A percentile compares a stretch with the other conserved stretches of the same genome.
phyloP scores from a whole-genome alignment of 2,329 filamentous ascomycete genomes.

The Nemania sp. region DNA sequence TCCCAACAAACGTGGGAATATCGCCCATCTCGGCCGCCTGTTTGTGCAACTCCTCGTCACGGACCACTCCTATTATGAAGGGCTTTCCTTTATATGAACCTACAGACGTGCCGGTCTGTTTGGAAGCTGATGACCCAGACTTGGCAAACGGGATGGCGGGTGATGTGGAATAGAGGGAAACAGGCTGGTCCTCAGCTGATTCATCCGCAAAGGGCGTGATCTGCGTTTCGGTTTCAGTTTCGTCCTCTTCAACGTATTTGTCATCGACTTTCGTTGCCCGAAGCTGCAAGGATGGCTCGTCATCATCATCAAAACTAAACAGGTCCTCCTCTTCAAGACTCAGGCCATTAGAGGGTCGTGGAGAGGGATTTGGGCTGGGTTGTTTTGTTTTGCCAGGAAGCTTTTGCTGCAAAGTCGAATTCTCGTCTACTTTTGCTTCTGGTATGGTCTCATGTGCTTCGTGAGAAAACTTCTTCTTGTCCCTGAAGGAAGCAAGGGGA shows the following conservation, averaged over 20 bases:
- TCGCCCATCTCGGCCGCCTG: slow-evolving; percentile 54
- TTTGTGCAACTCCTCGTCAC: slow-evolving; percentile 53
- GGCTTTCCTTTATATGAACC: slow-evolving; percentile 61
- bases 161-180: slow-evolving; percentile 48
- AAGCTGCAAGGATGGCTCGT: background rate
- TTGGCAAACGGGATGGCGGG: slow-evolving; percentile 49
- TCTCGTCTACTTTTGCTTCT: slow-evolving; percentile 5
- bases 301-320: slow-evolving; percentile 51
- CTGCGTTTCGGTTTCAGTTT: slow-evolving; percentile 36
- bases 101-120: slow-evolving; percentile 43
- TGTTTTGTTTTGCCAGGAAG: slow-evolving; percentile 2
- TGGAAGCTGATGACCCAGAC: slow-evolving; percentile 35
- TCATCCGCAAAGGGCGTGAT: slow-evolving; percentile 26
- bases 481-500: slow-evolving; percentile 36
- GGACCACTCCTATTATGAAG: slow-evolving; percentile 57
- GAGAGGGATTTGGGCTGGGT: background rate
- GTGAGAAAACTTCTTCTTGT: slow-evolving; percentile 36
- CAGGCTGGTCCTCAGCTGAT: slow-evolving; percentile 22
- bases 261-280: slow-evolving; percentile 35
- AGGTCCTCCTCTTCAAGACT: slow-evolving; percentile 45
- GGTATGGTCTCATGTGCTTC: background rate
- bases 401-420: background rate
- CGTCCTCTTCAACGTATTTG: slow-evolving; percentile 44
- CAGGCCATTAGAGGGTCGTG: background rate
- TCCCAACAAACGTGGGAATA: slow-evolving; percentile 57